Evolutionary conservation across 106 monocot genomes (phyloP).

Genomic region (Dendrobium huoshanense): DNA sequence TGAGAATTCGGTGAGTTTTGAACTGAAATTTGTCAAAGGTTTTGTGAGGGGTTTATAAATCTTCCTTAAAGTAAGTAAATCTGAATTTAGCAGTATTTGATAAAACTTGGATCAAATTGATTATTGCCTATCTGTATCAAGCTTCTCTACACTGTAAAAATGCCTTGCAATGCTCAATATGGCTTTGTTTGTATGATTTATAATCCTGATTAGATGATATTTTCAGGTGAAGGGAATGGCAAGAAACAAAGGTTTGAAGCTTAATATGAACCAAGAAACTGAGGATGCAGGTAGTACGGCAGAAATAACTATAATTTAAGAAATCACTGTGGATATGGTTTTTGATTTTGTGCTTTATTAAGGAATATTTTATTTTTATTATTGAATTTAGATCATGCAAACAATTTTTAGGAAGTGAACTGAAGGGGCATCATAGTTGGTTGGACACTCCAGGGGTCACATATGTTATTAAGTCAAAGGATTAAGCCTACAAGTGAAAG

Average conservation of each 20-base stretch:
- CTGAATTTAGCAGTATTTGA: not conserved
- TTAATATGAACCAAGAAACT: conserved; percentile 38
- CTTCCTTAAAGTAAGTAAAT: too few relatives aligned
- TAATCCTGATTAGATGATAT: not conserved
- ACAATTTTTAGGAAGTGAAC: not conserved
- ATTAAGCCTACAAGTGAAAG: too few relatives aligned
- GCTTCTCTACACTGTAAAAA: not conserved
- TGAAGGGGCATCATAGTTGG: not conserved
- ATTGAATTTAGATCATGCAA: not conserved
- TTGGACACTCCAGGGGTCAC: not conserved
- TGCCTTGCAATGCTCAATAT: not conserved
- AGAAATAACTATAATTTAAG: not conserved
- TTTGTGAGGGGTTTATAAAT: too few relatives aligned
- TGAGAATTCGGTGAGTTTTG: too few relatives aligned
- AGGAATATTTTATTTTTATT: not conserved
- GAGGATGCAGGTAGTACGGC: conserved; percentile 50
- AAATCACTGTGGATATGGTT: not conserved
- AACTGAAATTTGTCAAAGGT: too few relatives aligned
- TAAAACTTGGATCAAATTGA: not conserved
- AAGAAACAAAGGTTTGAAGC: conserved; percentile 45
- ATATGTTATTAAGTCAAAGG: not conserved
- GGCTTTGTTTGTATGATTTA: not conserved
- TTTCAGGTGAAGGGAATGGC: conserved; percentile 77
- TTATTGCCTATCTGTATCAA: not conserved
- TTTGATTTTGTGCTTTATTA: not conserved